These are phyloP conservation scores for Pachyrhizus erosus DNA, from an alignment of 306 rosid genomes.

Conservation along the genomic window DNA sequence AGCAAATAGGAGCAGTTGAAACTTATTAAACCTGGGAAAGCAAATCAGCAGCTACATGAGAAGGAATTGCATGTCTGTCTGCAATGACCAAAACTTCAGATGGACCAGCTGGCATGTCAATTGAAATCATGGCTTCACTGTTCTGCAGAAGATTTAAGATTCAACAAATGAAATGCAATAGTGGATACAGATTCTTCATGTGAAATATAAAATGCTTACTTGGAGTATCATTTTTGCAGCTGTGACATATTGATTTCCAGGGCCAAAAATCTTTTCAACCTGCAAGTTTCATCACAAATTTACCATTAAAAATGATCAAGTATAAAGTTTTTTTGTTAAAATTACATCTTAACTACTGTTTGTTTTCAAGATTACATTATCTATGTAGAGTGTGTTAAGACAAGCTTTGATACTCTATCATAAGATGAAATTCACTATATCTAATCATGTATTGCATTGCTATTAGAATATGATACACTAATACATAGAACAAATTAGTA, in stretches of 20 bases:
- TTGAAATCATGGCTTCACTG: slow-evolving; percentile 98
- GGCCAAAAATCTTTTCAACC: slow-evolving; percentile 96
- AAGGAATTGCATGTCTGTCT: slow-evolving; percentile 82
- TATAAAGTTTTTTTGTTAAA: background rate
- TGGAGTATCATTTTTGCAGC: slow-evolving; percentile 99
- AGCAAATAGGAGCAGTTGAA: slow-evolving; percentile 22
- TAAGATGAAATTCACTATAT: background rate
- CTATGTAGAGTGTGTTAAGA: background rate
- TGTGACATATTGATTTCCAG: slow-evolving; percentile 98
- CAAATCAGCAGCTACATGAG: slow-evolving; percentile 93
- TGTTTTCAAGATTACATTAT: background rate
- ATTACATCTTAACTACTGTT: slow-evolving; percentile 17
- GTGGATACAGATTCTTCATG: background rate
- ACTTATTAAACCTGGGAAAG: slow-evolving; percentile 83
- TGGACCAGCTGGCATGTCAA: slow-evolving; percentile 99
- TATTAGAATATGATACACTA: slow-evolving; percentile 10
- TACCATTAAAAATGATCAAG: slow-evolving; percentile 21
- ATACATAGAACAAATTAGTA: background rate
- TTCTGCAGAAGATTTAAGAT: slow-evolving; percentile 59
- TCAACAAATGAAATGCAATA: slow-evolving; percentile 11
- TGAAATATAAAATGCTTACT: slow-evolving; percentile 50
- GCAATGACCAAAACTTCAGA: slow-evolving; percentile 99
- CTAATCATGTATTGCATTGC: slow-evolving; percentile 21
- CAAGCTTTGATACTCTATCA: background rate
- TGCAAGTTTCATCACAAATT: slow-evolving; percentile 44